Base-by-base conservation (phyloP, 2,329 filamentous ascomycete species). In the Penicillium sp. region DNA sequence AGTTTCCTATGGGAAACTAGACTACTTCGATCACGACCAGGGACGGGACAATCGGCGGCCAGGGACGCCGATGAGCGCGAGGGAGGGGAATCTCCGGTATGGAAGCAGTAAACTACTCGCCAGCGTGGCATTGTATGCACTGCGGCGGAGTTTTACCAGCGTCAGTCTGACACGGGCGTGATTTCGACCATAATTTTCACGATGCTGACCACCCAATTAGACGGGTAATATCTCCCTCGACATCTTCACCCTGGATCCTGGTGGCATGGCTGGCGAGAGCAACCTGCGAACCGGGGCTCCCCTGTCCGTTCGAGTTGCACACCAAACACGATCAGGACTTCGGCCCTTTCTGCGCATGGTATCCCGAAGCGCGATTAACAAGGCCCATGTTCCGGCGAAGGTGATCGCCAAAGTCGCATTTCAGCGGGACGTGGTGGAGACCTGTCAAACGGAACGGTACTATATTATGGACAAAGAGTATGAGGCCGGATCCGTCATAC, bases 61-160 rank as follows among this genome's bases (percentile, higher is more conserved):
- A n/a, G 67, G 64, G 12, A 61, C 62, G 8, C 38, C 54, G 8
- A 46, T 69, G 43, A 60, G 60, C 47, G 57, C 53, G 12, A 66
- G 64, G 46, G 65, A 70, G 55, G 63, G 54, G 12, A 61, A 57
- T 40, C 33, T 57, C 20, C 64, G 67, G 15, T 68, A 64, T 45
- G 64, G 64, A 23, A 70, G 67, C 49, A 70, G 67, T 50, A 70
- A 70, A 49, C 44, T 70, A 25, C 46, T 70, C 15, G 64, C 63
- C 49, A 66, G 61, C 44, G 61, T 63, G 6, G 63, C 65, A 15
- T 63, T 70, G 61, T 70, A 70, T 61, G 66, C 66, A 37, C 55
- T 70, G 56, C 63, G 66, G 40, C 63, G 67, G 33, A 70, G 67
- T 50, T 50, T 70, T 50, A 60, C 63, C 33, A 53, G 60, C 44